Conservation (phyloP, 176 grass and related monocot species). For the Poa annua region DNA sequence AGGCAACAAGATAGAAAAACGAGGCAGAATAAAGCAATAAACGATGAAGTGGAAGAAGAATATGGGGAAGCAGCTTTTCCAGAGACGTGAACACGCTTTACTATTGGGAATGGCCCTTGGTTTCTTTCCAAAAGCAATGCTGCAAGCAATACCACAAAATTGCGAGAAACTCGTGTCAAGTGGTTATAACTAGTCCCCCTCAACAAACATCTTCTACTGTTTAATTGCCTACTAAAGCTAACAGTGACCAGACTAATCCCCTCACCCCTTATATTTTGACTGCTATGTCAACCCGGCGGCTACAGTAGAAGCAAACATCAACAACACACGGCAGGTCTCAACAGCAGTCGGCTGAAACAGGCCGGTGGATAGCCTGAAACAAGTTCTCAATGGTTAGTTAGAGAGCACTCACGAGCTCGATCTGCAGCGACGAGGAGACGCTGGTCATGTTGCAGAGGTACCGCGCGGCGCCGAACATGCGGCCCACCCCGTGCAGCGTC, state of each 20-base stretch:
- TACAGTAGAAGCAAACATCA: neutral
- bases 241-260: neutral
- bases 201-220: neutral
- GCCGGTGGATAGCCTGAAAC: neutral
- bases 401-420: slow-evolving; percentile 76
- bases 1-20: slow-evolving; percentile 10
- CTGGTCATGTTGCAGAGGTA: slow-evolving; percentile 82
- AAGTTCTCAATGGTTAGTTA: neutral
- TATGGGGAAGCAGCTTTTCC: slow-evolving; percentile 12
- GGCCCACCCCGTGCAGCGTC: slow-evolving; percentile 74
- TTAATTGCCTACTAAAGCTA: neutral
- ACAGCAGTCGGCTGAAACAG: neutral
- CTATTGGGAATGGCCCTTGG: neutral
- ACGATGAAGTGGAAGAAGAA: slow-evolving; percentile 12
- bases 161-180: slow-evolving; percentile 5
- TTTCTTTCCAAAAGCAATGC: slow-evolving; percentile 18
- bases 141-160: neutral
- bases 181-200: neutral
- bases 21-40: slow-evolving; percentile 30
- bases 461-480: slow-evolving; percentile 63
- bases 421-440: slow-evolving; percentile 77
- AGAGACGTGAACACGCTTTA: neutral
- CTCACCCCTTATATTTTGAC: neutral
- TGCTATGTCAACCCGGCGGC: neutral
- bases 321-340: neutral